phyloP scores from a whole-genome alignment of 768 basidiomycete species.

The Pleurotus ostreatus region DNA sequence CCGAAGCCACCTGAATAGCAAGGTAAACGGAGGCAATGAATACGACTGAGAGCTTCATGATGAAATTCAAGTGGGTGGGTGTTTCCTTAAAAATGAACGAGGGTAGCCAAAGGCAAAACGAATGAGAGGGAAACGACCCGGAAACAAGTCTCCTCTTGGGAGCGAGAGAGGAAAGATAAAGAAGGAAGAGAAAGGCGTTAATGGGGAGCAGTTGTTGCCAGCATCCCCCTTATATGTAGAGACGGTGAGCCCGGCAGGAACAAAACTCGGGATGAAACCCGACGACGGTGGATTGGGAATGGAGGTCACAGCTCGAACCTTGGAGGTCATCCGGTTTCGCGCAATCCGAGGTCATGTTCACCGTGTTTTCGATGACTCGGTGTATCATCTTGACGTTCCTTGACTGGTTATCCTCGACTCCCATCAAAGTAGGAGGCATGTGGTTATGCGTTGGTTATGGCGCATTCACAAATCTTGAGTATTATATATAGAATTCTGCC shows the following conservation, averaged over 20 bases:
- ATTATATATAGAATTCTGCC: no score
- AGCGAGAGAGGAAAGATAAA: background rate
- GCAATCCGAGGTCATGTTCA: background rate
- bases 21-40: background rate
- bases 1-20: background rate
- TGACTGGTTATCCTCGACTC: background rate
- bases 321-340: background rate
- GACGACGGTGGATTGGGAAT: background rate
- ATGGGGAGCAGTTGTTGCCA: background rate
- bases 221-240: background rate
- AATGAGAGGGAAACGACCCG: background rate
- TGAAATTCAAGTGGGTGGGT: background rate
- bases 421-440: background rate
- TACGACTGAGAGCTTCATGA: conserved; percentile 1
- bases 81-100: background rate
- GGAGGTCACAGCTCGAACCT: background rate
- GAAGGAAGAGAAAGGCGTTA: background rate
- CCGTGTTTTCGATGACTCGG: background rate
- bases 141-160: conserved; percentile 5
- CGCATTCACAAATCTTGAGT: no score
- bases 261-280: no score
- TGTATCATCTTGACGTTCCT: background rate
- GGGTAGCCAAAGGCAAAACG: background rate
- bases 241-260: no score
- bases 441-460: no score